A percentile compares a stretch with the other conserved stretches of the same genome.
phyloP scores from a whole-genome alignment of 2,329 filamentous ascomycete genomes.

The Phialocephala subalpina region DNA sequence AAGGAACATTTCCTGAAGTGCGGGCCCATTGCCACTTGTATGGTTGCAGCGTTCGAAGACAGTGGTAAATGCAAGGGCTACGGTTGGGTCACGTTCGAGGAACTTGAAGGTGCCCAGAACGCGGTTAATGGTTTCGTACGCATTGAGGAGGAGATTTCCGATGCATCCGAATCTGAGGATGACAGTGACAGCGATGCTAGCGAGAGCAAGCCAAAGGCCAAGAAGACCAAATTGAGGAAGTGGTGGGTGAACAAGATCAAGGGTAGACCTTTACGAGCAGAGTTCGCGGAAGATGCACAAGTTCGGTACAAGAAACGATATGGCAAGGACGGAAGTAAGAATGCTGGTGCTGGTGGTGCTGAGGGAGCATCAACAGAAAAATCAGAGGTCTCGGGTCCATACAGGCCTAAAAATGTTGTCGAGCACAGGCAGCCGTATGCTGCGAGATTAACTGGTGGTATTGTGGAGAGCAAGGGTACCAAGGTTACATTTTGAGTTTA shows the following conservation, averaged over 20 bases:
- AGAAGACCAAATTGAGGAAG: conserved; percentile 69
- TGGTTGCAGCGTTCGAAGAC: conserved; percentile 95
- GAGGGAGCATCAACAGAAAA: conserved; percentile 31
- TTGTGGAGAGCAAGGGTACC: conserved; percentile 80
- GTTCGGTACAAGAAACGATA: conserved; percentile 93
- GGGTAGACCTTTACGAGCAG: conserved; percentile 83
- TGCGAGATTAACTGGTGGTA: conserved; percentile 77
- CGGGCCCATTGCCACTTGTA: conserved; percentile 81
- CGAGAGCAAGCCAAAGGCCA: conserved; percentile 60
- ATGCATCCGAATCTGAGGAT: conserved; percentile 37
- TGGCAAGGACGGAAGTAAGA: conserved; percentile 71
- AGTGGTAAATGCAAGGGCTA: conserved; percentile 98
- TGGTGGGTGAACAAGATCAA: conserved; percentile 89
- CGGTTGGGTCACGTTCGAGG: conserved; percentile 92
- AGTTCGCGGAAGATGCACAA: conserved; percentile 92
- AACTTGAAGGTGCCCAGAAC: conserved; percentile 75
- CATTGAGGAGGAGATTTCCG: conserved; percentile 61
- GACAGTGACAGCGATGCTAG: conserved; percentile 43
- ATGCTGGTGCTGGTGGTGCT: conserved; percentile 27
- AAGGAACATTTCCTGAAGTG: conserved; percentile 84
- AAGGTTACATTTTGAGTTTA: conserved; percentile 78
- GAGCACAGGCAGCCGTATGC: conserved; percentile 56
- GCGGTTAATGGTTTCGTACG: conserved; percentile 85
- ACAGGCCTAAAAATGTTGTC: conserved; percentile 47
- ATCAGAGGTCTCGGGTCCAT: conserved; percentile 35